Conservation (phyloP, 192 early-diverging fungal genomes). For the Linnemannia elongata region DNA sequence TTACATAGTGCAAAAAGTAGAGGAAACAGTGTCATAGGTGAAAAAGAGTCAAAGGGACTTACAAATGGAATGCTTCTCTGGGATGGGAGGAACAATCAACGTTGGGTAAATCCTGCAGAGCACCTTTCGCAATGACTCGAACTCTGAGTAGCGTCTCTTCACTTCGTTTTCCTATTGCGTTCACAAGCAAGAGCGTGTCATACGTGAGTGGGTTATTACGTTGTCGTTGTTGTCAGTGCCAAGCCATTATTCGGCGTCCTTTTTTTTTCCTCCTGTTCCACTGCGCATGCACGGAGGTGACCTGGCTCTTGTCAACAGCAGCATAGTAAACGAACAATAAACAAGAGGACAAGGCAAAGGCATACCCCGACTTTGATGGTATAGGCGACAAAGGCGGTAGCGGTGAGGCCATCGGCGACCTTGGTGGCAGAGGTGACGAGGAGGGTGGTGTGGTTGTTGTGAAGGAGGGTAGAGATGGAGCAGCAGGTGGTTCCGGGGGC, state of each 20-base stretch:
- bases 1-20: neutral
- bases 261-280: neutral
- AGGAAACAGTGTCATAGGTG: neutral
- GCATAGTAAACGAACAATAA: neutral
- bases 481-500: constrained; percentile 55
- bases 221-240: neutral
- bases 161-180: constrained; percentile 73
- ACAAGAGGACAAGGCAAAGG: neutral
- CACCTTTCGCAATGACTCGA: constrained; percentile 88
- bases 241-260: neutral
- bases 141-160: constrained; percentile 95
- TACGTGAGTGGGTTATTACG: neutral
- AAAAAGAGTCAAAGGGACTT: constrained; percentile 54
- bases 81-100: constrained; percentile 94
- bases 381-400: constrained; percentile 67
- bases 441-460: constrained; percentile 55
- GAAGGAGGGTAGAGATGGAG: constrained; percentile 51
- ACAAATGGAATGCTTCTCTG: constrained; percentile 95
- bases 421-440: constrained; percentile 65
- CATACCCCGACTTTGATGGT: constrained; percentile 66
- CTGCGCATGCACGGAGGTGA: neutral
- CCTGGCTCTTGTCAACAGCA: neutral
- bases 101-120: constrained; percentile 88
- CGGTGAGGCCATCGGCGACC: constrained; percentile 61
- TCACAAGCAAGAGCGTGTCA: neutral